phyloP scores from a whole-genome alignment of 768 basidiomycete species.

The Mycena indigotica region DNA sequence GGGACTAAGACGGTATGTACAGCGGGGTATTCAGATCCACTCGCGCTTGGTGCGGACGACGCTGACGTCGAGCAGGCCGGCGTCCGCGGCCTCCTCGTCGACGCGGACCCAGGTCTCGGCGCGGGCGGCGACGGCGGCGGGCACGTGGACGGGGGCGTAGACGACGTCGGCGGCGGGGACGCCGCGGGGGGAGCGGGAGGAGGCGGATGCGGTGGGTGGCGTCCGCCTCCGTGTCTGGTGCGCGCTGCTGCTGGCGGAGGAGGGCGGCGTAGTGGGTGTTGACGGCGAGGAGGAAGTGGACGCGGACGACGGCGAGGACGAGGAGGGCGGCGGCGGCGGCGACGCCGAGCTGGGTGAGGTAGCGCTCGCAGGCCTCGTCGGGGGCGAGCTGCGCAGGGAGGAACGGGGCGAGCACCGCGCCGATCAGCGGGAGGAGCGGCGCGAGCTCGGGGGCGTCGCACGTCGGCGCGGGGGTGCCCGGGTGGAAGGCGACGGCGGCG shows the following conservation, averaged over 20 bases:
- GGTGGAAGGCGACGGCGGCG: conserved; percentile 57
- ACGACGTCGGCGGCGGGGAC: conserved; percentile 10
- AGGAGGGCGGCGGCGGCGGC: conserved; percentile 60
- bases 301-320: conserved; percentile 63
- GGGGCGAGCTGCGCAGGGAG: background rate
- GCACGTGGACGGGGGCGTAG: conserved; percentile 19
- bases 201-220: conserved; percentile 6
- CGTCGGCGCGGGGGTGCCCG: conserved; percentile 55
- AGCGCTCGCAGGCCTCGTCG: conserved; percentile 75
- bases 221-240: background rate
- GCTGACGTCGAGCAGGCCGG: conserved; percentile 13
- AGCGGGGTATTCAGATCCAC: too few species aligned
- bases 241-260: background rate
- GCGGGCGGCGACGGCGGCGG: background rate
- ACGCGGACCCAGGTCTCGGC: conserved; percentile 18
- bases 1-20: too few species aligned
- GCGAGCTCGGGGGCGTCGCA: conserved; percentile 81
- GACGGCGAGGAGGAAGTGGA: conserved; percentile 77
- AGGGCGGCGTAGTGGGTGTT: conserved; percentile 13
- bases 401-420: conserved; percentile 50
- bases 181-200: conserved; percentile 13
- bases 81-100: conserved; percentile 1
- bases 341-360: conserved; percentile 69
- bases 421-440: conserved; percentile 68
- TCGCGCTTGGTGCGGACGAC: conserved; percentile 19